Evolutionary conservation across 1,284 basidiomycete species (phyloP), one percentile per base, ranked within the genome.

Genomic region (Sanghuangporus weigelae): DNA sequence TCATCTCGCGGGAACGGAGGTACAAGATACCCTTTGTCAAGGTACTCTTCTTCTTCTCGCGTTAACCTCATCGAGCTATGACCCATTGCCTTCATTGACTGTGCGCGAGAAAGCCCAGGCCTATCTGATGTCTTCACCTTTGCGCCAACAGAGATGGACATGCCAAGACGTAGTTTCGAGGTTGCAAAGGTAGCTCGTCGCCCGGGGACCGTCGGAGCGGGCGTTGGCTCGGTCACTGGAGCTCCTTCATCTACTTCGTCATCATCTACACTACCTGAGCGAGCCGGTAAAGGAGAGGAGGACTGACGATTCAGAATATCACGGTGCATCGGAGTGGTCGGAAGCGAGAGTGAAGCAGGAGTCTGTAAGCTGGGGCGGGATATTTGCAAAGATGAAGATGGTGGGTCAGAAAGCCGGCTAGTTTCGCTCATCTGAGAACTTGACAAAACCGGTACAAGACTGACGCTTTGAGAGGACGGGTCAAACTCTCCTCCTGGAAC

Each of bases 1-100:
- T 96, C 94, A 67, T 93, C 84, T 1, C 89, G 87, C 3, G 94
- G 92, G 67, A 87, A 81, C 2, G 94, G 93, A 21, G 94, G 88
- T 7, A 84, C 81, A 14, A 96, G 80, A 73, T 90, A 95, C 3
- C 88, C 90, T 50, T 86, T 73, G 53, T 86, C 83, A 36, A 69
- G 67, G 67, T 79, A 84, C 73, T 81, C 79, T 58, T 86, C 83
- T 60, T 89, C 85, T 68, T 90, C 89, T 67, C 85, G 86, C 31
- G 79, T 78, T 1, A 82, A 78, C 21, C 84, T 79, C 7, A 78
- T 76, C 11, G 75, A 12, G 2, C 16, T 16, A 19, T 58, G 50
- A 31, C 60, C 46, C 36, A 64, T 23, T 2, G 55, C 51, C 44
- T 62, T 62, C 64, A 65, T 65, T n/a, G 64, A 65, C 39, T 65